phyloP scores from a whole-genome alignment of 768 basidiomycete genomes.

The Naganishia vaughanmartiniae region DNA sequence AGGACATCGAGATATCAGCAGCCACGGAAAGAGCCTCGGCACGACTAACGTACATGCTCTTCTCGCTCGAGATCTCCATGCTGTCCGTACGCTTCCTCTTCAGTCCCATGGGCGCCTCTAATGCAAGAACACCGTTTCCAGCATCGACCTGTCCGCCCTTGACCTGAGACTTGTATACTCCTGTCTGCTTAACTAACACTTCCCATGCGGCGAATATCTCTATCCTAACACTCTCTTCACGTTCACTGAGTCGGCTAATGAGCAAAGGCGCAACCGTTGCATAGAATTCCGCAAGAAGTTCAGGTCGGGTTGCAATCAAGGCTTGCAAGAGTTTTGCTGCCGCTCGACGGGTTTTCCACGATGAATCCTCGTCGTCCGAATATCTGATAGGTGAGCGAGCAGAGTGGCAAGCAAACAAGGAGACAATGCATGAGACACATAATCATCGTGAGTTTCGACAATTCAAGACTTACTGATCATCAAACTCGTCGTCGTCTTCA shows the following conservation, averaged over 20 bases:
- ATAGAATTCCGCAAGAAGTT: slow-evolving; percentile 74
- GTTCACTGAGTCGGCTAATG: slow-evolving; percentile 86
- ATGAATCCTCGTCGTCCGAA: slow-evolving; percentile 96
- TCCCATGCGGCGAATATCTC: slow-evolving; percentile 89
- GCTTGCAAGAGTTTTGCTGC: slow-evolving; percentile 85
- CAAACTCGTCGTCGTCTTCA: slow-evolving; percentile 67
- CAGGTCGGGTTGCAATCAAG: slow-evolving; percentile 84
- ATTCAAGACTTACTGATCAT: slow-evolving; percentile 64
- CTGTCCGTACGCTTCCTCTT: slow-evolving; percentile 54
- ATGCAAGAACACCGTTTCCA: slow-evolving; percentile 61
- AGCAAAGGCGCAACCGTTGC: slow-evolving; percentile 80
- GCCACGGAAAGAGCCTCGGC: not conserved
- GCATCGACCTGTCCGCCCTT: not conserved
- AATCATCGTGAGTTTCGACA: not conserved
- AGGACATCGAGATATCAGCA: not conserved
- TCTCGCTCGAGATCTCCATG: slow-evolving; percentile 1
- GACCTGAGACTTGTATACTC: slow-evolving; percentile 57
- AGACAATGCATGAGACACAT: not conserved
- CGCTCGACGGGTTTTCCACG: slow-evolving; percentile 92
- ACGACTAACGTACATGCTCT: slow-evolving; percentile 4
- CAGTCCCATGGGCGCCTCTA: slow-evolving; percentile 53
- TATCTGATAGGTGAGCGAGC: slow-evolving; percentile 59
- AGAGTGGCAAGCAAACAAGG: not conserved
- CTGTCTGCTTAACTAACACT: slow-evolving; percentile 76
- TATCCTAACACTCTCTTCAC: slow-evolving; percentile 88